phyloP scores from a whole-genome alignment of 129 eudicot species.

The Smallanthus sonchifolius region DNA sequence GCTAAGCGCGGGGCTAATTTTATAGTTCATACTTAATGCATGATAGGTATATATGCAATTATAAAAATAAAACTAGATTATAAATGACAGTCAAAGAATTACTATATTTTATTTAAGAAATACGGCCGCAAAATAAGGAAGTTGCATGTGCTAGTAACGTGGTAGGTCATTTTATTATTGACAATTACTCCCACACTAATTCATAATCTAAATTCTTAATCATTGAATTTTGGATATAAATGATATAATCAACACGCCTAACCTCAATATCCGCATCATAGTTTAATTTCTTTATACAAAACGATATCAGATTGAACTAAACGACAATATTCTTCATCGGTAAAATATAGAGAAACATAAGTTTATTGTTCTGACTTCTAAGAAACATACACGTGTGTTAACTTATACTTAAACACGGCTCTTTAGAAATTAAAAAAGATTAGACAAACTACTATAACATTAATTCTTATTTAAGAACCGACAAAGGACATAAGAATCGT shows the following conservation, averaged over 20 bases:
- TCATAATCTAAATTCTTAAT: slow-evolving; percentile 27
- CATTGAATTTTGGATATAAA: slow-evolving; percentile 15
- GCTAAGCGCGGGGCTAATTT: too few relatives aligned
- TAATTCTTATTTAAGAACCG: slow-evolving; percentile 23
- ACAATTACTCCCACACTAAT: slow-evolving; percentile 20
- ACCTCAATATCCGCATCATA: slow-evolving; percentile 20
- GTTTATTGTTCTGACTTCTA: background rate
- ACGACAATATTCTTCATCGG: slow-evolving; percentile 14
- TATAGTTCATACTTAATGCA: too few relatives aligned
- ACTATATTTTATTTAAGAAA: slow-evolving; percentile 5
- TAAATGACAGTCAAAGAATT: slow-evolving; percentile 5
- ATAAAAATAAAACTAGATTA: background rate
- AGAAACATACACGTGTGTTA: slow-evolving; percentile 16
- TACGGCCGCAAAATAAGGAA: slow-evolving; percentile 21
- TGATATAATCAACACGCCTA: slow-evolving; percentile 27
- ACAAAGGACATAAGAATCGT: slow-evolving; percentile 17
- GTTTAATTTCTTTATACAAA: background rate
- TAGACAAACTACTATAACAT: background rate
- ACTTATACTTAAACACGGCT: background rate
- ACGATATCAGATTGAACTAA: background rate
- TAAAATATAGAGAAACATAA: slow-evolving; percentile 10
- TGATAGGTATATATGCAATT: background rate
- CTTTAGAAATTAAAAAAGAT: background rate
- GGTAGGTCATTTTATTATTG: slow-evolving; percentile 38
- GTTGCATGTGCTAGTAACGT: slow-evolving; percentile 48